These are phyloP conservation scores for Rhamnella rubrinervis DNA, from an alignment of 331 rosid genomes.

Conservation along the genomic window DNA sequence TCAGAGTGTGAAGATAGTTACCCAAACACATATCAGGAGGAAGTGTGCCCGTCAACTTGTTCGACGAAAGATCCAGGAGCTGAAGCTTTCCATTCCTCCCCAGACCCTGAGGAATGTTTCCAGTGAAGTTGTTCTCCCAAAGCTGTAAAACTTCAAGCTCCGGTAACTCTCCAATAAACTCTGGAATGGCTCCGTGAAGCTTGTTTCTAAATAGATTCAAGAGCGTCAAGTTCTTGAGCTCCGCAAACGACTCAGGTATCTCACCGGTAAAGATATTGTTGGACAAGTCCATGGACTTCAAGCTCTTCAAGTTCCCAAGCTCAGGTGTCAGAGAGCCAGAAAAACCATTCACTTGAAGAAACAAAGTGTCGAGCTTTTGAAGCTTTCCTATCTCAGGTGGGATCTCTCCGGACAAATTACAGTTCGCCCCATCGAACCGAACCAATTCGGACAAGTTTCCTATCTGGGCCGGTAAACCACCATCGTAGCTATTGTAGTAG, in stretches of 20 bases:
- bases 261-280: slow-evolving; percentile 70
- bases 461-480: slow-evolving; percentile 76
- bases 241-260: slow-evolving; percentile 64
- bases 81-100: slow-evolving; percentile 71
- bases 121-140: slow-evolving; percentile 96
- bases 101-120: slow-evolving; percentile 66
- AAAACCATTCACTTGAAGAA: slow-evolving; percentile 84
- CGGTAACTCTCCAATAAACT: slow-evolving; percentile 73
- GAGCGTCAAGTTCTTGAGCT: slow-evolving; percentile 67
- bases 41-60: slow-evolving; percentile 75
- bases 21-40: slow-evolving; percentile 79
- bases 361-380: slow-evolving; percentile 74
- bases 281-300: slow-evolving; percentile 85
- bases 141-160: slow-evolving; percentile 73
- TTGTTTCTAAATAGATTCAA: slow-evolving; percentile 76
- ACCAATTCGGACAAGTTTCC: slow-evolving; percentile 72
- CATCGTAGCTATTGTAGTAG: slow-evolving; percentile 58
- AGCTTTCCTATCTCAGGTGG: slow-evolving; percentile 72
- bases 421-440: slow-evolving; percentile 74
- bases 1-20: slow-evolving; percentile 63
- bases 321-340: slow-evolving; percentile 62
- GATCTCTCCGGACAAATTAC: slow-evolving; percentile 69
- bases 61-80: slow-evolving; percentile 71
- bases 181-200: slow-evolving; percentile 92
- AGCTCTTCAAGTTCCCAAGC: slow-evolving; percentile 63